Evolutionary conservation across 2,329 filamentous ascomycete species (phyloP), one percentile per base, ranked within the genome.

Genomic region (Curvularia hawaiiensis): DNA sequence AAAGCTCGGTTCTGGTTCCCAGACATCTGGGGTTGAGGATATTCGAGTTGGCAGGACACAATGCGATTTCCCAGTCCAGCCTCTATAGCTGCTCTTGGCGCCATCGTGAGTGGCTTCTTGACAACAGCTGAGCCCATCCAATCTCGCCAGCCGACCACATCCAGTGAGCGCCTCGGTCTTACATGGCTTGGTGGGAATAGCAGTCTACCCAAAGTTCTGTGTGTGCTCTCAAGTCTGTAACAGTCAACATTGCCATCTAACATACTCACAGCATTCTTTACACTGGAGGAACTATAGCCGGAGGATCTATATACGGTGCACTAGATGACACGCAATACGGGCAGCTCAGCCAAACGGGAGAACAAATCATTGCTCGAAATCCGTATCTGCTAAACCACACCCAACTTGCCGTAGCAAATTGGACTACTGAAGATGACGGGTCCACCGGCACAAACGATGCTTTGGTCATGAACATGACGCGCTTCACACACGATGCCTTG

Each of bases 391-490:
- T 71, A 7, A 71, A 72, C 47, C 59, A 71, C 46, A 71, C 69
- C 3, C 68, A 71, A 43, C 65, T 72, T 1, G 69, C 69, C 5
- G 65, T 72, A 3, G 70, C 69, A 0, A 70, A 72, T 40, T 72
- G 67, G 65, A 70, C 65, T 0, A 59, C 61, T 0, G 33, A 61
- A 31, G 46, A 35, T 9, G 54, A 66, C 24, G 58, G 61, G 20
- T 71, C 68, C 0, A 71, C 69, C 0, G 70, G 69, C 10, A 71
- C 68, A 3, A 68, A 66, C 31, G 70, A 72, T 51, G 62, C 64
- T 4, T 40, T 72, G 1, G 70, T 69, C 28, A 72, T 71, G 69
- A 70, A 72, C 56, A 72, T 72, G 70, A 71, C 69, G 6, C 61
- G 69, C 4, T 72, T 72, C 43, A 63, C 62, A 1, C 52, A 69